A percentile compares a stretch with the other conserved stretches of the same genome.
Evolutionary conservation across 371 early-diverging fungal genomes (phyloP).

Genomic region (Coemansia sp.): DNA sequence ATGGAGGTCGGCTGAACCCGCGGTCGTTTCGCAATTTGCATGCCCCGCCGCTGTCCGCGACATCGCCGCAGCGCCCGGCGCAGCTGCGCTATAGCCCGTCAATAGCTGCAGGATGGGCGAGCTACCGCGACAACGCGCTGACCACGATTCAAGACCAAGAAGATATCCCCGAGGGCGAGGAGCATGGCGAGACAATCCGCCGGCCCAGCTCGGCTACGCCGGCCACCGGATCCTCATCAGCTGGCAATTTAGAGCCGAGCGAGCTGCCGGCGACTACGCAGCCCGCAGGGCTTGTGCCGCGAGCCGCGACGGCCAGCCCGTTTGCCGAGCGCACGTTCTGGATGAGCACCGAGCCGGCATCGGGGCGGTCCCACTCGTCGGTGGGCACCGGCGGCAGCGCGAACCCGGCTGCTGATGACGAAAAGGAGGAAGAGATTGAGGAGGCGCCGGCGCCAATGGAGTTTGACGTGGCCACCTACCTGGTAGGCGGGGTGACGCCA

Average conservation of each 20-base stretch:
- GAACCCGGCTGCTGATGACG: constrained; percentile 1
- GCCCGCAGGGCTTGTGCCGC: not conserved
- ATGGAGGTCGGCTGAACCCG: constrained; percentile 7
- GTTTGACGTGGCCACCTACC: constrained; percentile 47
- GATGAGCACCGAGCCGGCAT: constrained; percentile 23
- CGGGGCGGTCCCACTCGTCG: constrained; percentile 46
- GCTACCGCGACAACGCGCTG: constrained; percentile 27
- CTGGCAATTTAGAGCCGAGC: not conserved
- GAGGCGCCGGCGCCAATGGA: constrained; percentile 49
- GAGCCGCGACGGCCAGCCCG: constrained; percentile 6
- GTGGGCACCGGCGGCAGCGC: constrained; percentile 37
- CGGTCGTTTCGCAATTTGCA: not conserved
- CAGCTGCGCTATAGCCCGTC: constrained; percentile 36
- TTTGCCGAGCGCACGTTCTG: constrained; percentile 23
- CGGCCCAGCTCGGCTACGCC: not conserved
- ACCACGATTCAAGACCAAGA: constrained; percentile 33
- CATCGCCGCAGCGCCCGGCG: constrained; percentile 34
- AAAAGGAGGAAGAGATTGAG: constrained; percentile 48
- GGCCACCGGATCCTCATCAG: not conserved
- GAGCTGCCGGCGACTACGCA: not conserved
- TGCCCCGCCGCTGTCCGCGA: constrained; percentile 10
- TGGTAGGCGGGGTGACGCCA: constrained; percentile 48
- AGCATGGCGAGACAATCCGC: not conserved
- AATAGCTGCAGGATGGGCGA: constrained; percentile 21
- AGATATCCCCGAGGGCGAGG: constrained; percentile 9